Evolutionary conservation across 768 basidiomycete genomes (phyloP), one percentile per base, ranked within the genome.

Genomic region (Psilocybe cyanescens): DNA sequence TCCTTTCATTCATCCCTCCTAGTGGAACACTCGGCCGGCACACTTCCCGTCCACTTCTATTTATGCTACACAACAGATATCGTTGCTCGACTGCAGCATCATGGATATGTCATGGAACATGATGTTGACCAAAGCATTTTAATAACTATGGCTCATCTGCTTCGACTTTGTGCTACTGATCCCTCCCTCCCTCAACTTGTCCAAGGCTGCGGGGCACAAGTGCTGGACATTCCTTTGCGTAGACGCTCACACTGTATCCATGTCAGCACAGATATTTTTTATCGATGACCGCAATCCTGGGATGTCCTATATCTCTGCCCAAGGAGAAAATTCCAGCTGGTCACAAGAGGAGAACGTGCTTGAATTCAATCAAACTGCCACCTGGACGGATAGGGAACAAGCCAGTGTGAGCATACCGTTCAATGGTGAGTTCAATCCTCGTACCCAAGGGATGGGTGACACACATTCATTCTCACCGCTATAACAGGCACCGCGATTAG

Each of bases 41-140:
- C 24, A 24, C 2, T 24, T 24, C 11, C 33, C 11, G 6, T 35
- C 11, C 33, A 7, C 11, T 35, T 35, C 33, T 35, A 35, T 35
- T 35, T 7, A 35, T 35, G 0, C 11, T 1, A 44, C 3, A 39
- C 11, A 44, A 8, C 11, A 11, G 11, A 11, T 44, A 5, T 44
- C 11, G 51, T 35, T 35, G 51, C 51, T 53, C 28, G n/a, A 51
- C 28, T 30, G 14, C 19, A 49, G n/a, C 16, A 53, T 53, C 51
- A 53, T 35, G 30, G 51, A 53, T 31, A 53, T 53, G 51, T 53
- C 51, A 53, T 30, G 50, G 37, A 8, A 39, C 37, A 39, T 44
- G 41, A 44, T 44, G 9, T 44, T n/a, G 41, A 16, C n/a, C n/a
- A 44, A 6, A n/a, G 41, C n/a, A 11, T 44, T 12, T 4, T 5